Base-by-base conservation (phyloP, 192 early-diverging fungal species). In the Coemansia sp. region DNA sequence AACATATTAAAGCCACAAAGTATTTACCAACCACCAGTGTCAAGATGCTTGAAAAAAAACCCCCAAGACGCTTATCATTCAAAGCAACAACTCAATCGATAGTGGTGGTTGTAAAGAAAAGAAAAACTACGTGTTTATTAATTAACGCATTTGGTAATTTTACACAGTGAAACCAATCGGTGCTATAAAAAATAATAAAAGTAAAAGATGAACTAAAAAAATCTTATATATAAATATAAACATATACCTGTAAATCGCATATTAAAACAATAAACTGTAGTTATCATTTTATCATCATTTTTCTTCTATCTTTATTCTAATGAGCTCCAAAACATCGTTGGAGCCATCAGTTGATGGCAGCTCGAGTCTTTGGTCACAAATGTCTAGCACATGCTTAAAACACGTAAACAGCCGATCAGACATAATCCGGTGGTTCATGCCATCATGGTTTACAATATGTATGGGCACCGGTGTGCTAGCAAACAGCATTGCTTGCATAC, bases 381-480 rank as follows among this genome's bases (percentile, higher is more conserved):
- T 62, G 22, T 45, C 36, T 3, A 18, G 38, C 41, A 41, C 61
- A 9, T 62, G 61, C 38, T 22, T 62, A 18, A 38, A 39, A 20
- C 61, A 62, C 22, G 61, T 62, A 8, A 45, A 39, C n/a, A 37
- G 61, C 4, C 61, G 61, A 39, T 62, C 62, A 38, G 53, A 74
- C 37, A 57, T 74, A 4, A 54, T 78, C 18, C 61, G 53, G 9
- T 73, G 79, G 67, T 87, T 87, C 51, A 84, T 78, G 64, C 86
- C 86, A 5, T 78, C 78, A 15, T 87, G 84, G 84, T 87, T 85
- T 51, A 76, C 78, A 7, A 55, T 87, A 0, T 68, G 52, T 14
- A 85, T 85, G 83, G 84, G 86, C 22, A 87, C 81, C 32, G 86
- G 86, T 4, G 71, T 85, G 5, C 65, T 87, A 0, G 75, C 84